These are phyloP conservation scores for Alternaria viburni DNA, from an alignment of 2,329 filamentous ascomycete species.

Conservation along the genomic window DNA sequence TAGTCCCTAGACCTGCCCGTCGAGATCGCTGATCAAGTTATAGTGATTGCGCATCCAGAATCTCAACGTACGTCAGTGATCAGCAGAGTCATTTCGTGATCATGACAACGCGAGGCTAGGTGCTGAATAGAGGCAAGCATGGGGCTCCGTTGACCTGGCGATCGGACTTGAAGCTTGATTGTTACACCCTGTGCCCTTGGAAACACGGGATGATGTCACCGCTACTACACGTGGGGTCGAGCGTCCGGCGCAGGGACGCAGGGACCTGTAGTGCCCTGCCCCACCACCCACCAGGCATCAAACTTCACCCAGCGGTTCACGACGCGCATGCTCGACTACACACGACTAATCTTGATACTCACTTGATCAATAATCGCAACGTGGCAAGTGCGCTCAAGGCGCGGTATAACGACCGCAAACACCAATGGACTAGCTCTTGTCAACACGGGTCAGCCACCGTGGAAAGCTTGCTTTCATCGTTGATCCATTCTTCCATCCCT, in stretches of 20 bases:
- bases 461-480: slow-evolving; percentile 4
- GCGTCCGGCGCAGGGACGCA: slow-evolving; percentile 21
- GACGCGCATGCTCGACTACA: background rate
- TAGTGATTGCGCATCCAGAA: background rate
- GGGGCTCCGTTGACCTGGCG: slow-evolving; percentile 2
- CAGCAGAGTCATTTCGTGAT: slow-evolving; percentile 1
- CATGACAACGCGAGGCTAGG: background rate
- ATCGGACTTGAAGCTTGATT: slow-evolving; percentile 16
- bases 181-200: background rate
- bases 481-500: slow-evolving; percentile 10
- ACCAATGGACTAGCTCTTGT: background rate
- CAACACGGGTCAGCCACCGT: background rate
- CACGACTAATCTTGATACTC: background rate
- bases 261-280: slow-evolving; percentile 5
- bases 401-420: background rate
- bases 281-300: slow-evolving; percentile 4
- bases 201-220: slow-evolving; percentile 24
- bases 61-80: slow-evolving; percentile 8
- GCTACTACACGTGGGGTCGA: slow-evolving; percentile 17
- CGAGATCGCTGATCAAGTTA: background rate
- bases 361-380: background rate
- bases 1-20: background rate
- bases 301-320: background rate
- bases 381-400: background rate
- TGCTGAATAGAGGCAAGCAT: background rate